Evolutionary conservation across 2,329 filamentous ascomycete species (phyloP), one percentile per base, ranked within the genome.

Genomic region (Xylaria sp.): DNA sequence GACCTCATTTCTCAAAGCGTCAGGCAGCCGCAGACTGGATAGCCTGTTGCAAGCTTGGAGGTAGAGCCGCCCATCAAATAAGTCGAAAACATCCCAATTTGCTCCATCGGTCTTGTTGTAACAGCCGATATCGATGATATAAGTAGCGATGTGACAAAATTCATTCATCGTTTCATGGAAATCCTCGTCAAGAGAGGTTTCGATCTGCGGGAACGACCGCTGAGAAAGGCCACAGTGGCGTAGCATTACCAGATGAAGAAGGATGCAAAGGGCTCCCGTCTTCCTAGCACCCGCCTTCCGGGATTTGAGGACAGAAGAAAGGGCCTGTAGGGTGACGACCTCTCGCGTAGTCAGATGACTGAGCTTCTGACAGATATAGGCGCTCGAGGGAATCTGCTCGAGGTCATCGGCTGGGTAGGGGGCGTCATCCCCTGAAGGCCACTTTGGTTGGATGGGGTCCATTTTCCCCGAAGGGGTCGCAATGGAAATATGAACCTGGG

Each of bases 21-120:
- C 52, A 16, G 59, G 56, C 8, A 66, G 34, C 18, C 20, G 29
- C 11, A 39, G 17, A 3, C 39, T 17, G 6, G 22, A 50, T 39
- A 59, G 29, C 1, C 44, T 26, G 5, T n/a, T 21, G 26, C 48
- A 38, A 17, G 62, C 37, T 1, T 49, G 51, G 17, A 61, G 37
- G 40, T 71, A 63, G 4, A 74, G 54, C 6, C 69, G 63, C 21
- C 67, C 64, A 42, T 74, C 71, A 2, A 73, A 40, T 2, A 73
- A 56, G 34, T 73, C 71, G 44, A 64, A 71, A 18, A 67, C 21
- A 49, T 73, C 66, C 66, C 65, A 70, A 13, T 50, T 39, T 1
- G 56, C 18, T 16, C 19, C 1, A 45, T 22, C n/a, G 39, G 21
- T n/a, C 44, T 39, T 56, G 21, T 39, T 56, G 24, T 9, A 13